Percentiles rank a stretch among this genome's conserved stretches.
Evolutionary conservation across 1,139 yeast genomes (phyloP).

Genomic region (Taiozyma onychis): DNA sequence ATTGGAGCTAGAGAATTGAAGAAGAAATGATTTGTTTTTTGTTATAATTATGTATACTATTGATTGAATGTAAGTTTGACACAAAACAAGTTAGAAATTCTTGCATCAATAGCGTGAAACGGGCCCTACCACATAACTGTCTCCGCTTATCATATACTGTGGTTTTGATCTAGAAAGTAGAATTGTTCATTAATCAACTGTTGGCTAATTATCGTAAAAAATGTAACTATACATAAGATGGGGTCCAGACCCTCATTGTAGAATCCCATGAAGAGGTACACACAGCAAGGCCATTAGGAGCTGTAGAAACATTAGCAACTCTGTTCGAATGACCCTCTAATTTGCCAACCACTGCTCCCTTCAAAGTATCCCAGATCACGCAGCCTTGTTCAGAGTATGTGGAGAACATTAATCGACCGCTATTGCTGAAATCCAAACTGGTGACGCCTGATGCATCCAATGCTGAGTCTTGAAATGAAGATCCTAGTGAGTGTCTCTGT

Average conservation of each 20-base stretch:
- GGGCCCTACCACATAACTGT: too few relatives aligned
- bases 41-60: neutral
- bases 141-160: too few relatives aligned
- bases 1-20: neutral
- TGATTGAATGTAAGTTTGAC: neutral
- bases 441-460: slow-evolving; percentile 60
- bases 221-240: slow-evolving; percentile 22
- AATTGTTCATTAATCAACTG: neutral
- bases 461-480: slow-evolving; percentile 24
- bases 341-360: slow-evolving; percentile 58
- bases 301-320: slow-evolving; percentile 57
- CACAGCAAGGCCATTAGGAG: slow-evolving; percentile 71
- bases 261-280: slow-evolving; percentile 72
- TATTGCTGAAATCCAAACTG: slow-evolving; percentile 66
- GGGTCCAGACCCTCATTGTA: slow-evolving; percentile 61
- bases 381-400: slow-evolving; percentile 77
- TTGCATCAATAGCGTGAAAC: neutral
- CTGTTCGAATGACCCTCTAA: slow-evolving; percentile 55
- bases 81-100: neutral
- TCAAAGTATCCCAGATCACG: slow-evolving; percentile 73
- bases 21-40: neutral
- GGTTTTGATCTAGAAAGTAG: neutral
- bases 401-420: slow-evolving; percentile 71
- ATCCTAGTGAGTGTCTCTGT: neutral
- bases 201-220: neutral